Conservation (phyloP, 306 rosid genomes). For the Lathyrus aphaca region DNA sequence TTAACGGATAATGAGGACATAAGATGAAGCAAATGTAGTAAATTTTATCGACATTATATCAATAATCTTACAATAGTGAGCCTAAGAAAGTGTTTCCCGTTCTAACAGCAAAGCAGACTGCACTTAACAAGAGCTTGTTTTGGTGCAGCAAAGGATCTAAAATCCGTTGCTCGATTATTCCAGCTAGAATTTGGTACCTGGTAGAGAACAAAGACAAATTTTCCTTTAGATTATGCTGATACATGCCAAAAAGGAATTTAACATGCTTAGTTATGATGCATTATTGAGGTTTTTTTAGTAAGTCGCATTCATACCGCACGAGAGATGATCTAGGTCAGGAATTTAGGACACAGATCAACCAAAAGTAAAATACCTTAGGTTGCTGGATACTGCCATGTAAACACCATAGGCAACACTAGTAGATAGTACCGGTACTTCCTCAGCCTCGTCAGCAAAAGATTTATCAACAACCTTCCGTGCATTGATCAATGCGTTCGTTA, state of each 20-base stretch:
- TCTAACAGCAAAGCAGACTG: constrained; percentile 73
- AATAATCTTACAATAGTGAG: constrained; percentile 69
- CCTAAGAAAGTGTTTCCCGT: constrained; percentile 92
- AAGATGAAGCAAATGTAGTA: constrained; percentile 2
- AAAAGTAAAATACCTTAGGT: constrained; percentile 65
- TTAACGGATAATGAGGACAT: neutral
- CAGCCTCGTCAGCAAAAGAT: constrained; percentile 81
- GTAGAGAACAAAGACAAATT: constrained; percentile 27
- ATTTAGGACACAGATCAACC: neutral
- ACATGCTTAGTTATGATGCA: neutral
- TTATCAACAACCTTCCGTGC: constrained; percentile 71
- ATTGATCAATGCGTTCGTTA: constrained; percentile 77
- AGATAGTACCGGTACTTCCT: constrained; percentile 71
- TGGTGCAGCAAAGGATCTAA: constrained; percentile 78
- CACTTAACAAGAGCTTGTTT: constrained; percentile 72
- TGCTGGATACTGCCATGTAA: constrained; percentile 93
- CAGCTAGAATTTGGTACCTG: constrained; percentile 84
- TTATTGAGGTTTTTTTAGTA: neutral
- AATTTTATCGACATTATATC: neutral
- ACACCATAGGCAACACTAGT: constrained; percentile 89
- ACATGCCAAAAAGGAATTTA: constrained; percentile 3
- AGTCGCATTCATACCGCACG: neutral
- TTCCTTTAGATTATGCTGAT: constrained; percentile 25
- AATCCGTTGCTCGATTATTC: constrained; percentile 76
- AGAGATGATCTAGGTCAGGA: constrained; percentile 5